Conservation (phyloP, 1,139 yeast species). For the Geotrichum macrosporum region DNA sequence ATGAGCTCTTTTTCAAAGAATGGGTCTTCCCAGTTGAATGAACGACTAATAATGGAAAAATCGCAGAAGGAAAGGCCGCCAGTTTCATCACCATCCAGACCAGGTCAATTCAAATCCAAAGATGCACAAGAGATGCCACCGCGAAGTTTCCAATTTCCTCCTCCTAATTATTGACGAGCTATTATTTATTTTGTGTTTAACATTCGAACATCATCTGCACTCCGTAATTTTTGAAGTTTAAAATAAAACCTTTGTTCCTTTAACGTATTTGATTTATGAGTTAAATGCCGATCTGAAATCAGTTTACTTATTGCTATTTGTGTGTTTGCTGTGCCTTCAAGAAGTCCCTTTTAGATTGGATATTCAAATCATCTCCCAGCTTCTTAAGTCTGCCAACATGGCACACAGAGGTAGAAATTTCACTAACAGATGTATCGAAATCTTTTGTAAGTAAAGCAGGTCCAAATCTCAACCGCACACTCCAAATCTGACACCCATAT, state of each 20-base stretch:
- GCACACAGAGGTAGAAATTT: conserved; percentile 30
- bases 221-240: no score
- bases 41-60: neutral
- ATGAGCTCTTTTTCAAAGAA: neutral
- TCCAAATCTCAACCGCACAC: conserved; percentile 30
- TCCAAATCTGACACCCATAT: conserved; percentile 24
- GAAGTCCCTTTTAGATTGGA: conserved; percentile 34
- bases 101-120: neutral
- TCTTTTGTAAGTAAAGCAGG: conserved; percentile 22
- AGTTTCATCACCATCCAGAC: conserved; percentile 5
- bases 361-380: conserved; percentile 35
- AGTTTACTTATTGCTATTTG: no score
- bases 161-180: conserved; percentile 12
- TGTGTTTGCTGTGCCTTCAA: conserved; percentile 31
- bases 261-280: no score
- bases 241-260: no score
- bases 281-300: no score
- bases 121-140: conserved; percentile 16
- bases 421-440: conserved; percentile 22
- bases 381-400: conserved; percentile 36
- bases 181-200: conserved; percentile 1
- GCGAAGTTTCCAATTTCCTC: conserved; percentile 20
- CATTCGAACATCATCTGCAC: no score
- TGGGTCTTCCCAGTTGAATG: conserved; percentile 1
- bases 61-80: conserved; percentile 1